Percentiles rank a stretch among this genome's conserved stretches.
phyloP scores from a whole-genome alignment of 225 moss, liverwort and hornwort species.

The Bryum argenteum region DNA sequence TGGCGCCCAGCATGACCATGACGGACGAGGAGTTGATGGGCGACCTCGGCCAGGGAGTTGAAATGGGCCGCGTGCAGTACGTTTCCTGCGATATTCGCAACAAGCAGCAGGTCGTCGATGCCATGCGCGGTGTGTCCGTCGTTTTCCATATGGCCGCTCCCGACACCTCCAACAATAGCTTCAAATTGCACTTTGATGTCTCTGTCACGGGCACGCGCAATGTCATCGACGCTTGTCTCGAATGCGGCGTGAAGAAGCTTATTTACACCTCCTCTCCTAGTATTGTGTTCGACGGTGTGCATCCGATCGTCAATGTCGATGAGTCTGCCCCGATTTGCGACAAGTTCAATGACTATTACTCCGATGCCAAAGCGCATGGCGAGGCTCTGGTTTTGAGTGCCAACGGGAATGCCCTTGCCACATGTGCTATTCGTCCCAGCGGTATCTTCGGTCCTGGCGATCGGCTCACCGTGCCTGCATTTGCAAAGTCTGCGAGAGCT shows the following conservation, averaged over 20 bases:
- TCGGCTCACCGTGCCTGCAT: conserved; percentile 63
- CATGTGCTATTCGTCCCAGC: conserved; percentile 87
- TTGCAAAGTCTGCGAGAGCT: conserved; percentile 68
- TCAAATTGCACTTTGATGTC: conserved; percentile 82
- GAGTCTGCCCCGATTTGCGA: conserved; percentile 77
- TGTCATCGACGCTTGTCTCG: conserved; percentile 76
- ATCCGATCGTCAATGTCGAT: conserved; percentile 59
- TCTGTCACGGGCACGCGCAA: conserved; percentile 85
- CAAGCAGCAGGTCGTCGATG: conserved; percentile 53
- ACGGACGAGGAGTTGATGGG: conserved; percentile 63
- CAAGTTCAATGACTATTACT: conserved; percentile 81
- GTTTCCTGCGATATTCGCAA: conserved; percentile 68
- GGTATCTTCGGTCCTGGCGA: conserved; percentile 97
- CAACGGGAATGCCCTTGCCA: conserved; percentile 63
- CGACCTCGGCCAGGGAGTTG: conserved; percentile 49
- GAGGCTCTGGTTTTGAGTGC: conserved; percentile 82
- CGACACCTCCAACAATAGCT: conserved; percentile 67
- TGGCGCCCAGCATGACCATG: conserved; percentile 65
- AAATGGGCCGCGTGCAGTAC: conserved; percentile 57
- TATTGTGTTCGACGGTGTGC: conserved; percentile 73
- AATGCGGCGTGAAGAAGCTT: conserved; percentile 77
- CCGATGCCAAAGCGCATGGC: conserved; percentile 85
- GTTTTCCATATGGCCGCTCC: conserved; percentile 97
- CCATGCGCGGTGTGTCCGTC: conserved; percentile 60
- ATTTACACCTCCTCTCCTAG: conserved; percentile 86